Percentiles rank a stretch among this genome's conserved stretches.
These are phyloP conservation scores for Vinca minor DNA, from an alignment of 257 asterid genomes.

Conservation along the genomic window DNA sequence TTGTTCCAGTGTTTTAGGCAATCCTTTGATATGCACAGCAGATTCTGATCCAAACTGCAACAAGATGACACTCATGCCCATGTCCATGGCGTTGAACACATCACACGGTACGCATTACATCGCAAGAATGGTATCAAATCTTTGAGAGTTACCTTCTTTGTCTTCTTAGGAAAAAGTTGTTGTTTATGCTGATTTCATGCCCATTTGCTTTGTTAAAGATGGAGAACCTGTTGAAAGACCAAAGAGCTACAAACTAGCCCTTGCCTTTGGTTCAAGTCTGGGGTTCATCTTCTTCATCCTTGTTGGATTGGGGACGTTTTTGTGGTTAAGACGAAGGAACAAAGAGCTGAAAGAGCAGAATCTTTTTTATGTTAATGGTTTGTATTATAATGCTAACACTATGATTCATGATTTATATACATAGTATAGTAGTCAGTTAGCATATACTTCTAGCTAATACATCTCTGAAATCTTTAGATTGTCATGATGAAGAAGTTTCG, in stretches of 20 bases:
- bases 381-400: constrained; percentile 3
- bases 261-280: constrained; percentile 62
- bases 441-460: constrained; percentile 14
- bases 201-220: constrained; percentile 29
- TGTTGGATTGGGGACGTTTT: constrained; percentile 46
- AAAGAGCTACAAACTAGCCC: constrained; percentile 51
- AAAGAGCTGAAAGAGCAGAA: constrained; percentile 33
- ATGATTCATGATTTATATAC: not conserved
- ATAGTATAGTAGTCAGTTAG: not conserved
- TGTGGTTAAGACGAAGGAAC: constrained; percentile 52
- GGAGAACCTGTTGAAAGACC: constrained; percentile 31
- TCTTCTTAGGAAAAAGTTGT: not conserved
- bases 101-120: constrained; percentile 38
- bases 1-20: constrained; percentile 60
- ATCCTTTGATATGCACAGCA: constrained; percentile 63
- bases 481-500: constrained; percentile 63
- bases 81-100: constrained; percentile 78
- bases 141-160: not conserved
- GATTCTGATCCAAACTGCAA: constrained; percentile 59
- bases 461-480: constrained; percentile 33
- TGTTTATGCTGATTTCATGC: constrained; percentile 7
- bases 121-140: not conserved
- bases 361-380: constrained; percentile 57
- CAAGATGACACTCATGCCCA: constrained; percentile 61
- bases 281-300: constrained; percentile 50